Conservation (phyloP, 805 yeast genomes). For the Schwanniomyces sp. region DNA sequence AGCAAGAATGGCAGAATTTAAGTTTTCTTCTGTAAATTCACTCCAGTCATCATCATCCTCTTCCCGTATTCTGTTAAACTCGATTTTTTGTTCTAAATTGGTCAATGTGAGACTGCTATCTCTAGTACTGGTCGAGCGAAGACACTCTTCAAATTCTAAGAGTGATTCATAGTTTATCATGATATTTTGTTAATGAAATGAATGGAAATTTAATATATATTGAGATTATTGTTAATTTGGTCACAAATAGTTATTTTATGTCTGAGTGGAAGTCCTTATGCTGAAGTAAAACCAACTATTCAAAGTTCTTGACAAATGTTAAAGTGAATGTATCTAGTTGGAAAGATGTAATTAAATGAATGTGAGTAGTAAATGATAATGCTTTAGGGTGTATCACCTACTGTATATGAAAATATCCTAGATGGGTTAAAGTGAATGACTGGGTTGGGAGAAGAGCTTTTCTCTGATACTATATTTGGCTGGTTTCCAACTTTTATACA, state of each 20-base stretch:
- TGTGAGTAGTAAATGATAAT: not conserved
- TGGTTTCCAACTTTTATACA: conserved; percentile 3
- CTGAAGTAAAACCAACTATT: too few species aligned
- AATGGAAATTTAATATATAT: not conserved
- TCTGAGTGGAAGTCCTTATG: too few species aligned
- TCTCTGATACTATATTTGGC: not conserved
- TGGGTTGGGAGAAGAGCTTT: not conserved
- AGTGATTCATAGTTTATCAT: conserved; percentile 25
- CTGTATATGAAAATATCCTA: not conserved
- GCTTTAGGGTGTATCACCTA: not conserved
- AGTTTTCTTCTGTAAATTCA: conserved; percentile 12
- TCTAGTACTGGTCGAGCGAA: conserved; percentile 15
- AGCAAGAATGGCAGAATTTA: conserved; percentile 11
- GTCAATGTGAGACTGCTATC: conserved; percentile 17
- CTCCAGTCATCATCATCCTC: conserved; percentile 6
- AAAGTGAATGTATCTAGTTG: not conserved
- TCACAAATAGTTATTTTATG: too few species aligned
- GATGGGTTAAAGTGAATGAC: not conserved
- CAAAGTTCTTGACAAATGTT: not conserved
- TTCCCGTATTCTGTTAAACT: conserved; percentile 13
- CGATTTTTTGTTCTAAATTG: conserved; percentile 28
- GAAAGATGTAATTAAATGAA: not conserved
- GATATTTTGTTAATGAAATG: not conserved
- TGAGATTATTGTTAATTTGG: too few species aligned
- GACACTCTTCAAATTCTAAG: conserved; percentile 36